phyloP scores from a whole-genome alignment of 306 rosid genomes.

The Fagus crenata region DNA sequence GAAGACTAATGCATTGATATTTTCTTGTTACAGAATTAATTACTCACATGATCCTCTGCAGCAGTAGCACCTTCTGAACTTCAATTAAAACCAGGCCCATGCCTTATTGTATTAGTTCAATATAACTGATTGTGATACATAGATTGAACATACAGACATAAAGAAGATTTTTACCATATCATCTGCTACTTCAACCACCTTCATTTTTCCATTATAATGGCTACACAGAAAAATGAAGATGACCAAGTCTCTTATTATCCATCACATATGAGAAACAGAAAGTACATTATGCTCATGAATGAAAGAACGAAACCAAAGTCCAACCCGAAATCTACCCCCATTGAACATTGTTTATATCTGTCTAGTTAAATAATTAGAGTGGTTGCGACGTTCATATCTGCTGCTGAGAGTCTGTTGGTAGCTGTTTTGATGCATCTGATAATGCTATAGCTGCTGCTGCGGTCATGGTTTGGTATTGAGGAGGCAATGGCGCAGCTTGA shows the following conservation, averaged over 20 bases:
- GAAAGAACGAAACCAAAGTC: not conserved
- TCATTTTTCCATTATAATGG: not conserved
- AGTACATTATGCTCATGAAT: not conserved
- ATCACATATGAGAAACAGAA: not conserved
- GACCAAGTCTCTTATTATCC: not conserved
- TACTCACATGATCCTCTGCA: not conserved
- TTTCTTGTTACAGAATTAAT: not conserved
- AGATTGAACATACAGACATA: not conserved
- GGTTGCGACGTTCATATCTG: constrained; percentile 53
- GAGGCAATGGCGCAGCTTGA: constrained; percentile 49
- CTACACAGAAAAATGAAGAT: not conserved
- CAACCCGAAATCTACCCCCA: not conserved
- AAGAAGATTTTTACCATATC: not conserved
- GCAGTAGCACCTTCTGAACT: not conserved
- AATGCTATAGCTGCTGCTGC: constrained; percentile 71
- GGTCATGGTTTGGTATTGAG: constrained; percentile 87
- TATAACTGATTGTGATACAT: not conserved
- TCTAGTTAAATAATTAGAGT: constrained; percentile 22
- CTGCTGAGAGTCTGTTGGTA: constrained; percentile 52
- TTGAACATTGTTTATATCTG: not conserved
- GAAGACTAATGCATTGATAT: not conserved
- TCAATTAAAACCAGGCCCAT: not conserved
- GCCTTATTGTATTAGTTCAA: not conserved
- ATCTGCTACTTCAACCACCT: not conserved
- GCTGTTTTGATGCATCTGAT: constrained; percentile 75